phyloP scores from a whole-genome alignment of 2,329 filamentous ascomycete species.

The Ophiostoma australiae region DNA sequence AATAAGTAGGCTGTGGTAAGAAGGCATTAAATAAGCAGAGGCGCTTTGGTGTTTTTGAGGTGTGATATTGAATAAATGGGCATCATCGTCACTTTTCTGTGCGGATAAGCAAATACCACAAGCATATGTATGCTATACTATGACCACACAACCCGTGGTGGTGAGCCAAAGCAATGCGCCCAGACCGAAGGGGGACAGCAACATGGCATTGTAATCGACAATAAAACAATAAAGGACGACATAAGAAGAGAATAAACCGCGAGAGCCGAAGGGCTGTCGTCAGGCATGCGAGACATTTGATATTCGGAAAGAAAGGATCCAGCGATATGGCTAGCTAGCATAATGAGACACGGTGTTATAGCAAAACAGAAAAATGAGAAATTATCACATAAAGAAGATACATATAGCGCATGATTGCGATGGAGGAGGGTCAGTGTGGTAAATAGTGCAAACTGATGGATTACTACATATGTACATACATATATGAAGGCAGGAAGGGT shows the following conservation, averaged over 20 bases:
- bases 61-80: background rate
- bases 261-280: background rate
- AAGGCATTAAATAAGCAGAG: background rate
- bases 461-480: background rate
- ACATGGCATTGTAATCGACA: background rate
- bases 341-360: background rate
- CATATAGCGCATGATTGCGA: background rate
- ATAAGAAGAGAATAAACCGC: background rate
- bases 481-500: background rate
- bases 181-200: background rate
- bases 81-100: no score
- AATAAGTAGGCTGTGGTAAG: background rate
- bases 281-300: background rate
- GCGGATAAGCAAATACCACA: background rate
- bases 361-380: background rate
- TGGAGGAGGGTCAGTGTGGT: background rate
- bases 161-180: background rate
- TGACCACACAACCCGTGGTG: background rate
- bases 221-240: background rate
- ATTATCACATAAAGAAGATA: background rate
- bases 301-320: background rate
- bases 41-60: background rate
- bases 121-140: background rate
- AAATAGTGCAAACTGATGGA: background rate
- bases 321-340: background rate